Evolutionary conservation across 352 stramenopile species (phyloP), one percentile per base, ranked within the genome.

Genomic region (Pilasporangium apinafurcum): DNA sequence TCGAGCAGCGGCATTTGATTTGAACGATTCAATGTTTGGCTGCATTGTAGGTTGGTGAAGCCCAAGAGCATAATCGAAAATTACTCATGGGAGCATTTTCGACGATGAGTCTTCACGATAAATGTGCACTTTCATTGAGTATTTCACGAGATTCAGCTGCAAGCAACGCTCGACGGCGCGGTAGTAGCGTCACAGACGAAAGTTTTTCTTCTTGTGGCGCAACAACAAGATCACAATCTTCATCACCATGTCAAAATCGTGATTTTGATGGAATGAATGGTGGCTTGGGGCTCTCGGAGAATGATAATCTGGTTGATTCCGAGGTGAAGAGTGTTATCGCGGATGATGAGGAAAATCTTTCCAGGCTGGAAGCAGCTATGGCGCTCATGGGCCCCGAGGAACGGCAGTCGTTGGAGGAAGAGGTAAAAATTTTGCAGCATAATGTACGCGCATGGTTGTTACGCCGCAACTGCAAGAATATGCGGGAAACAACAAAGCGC

Each of bases 401-500:
- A 53, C 67, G 68, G 17, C 60, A 88, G 35, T 88, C 73, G 7
- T 58, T 96, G 8, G 83, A 95, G 55, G 82, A 92, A 26, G 86
- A 96, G 51, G 83, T 85, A 16, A 82, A 65, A 27, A 67, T 95
- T 13, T 70, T 96, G 26, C 83, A 95, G 51, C 67, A 84, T 41
- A 95, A 95, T 36, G 80, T 96, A 16, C 75, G 82, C 0, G 68
- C 68, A 7, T 96, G 87, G 87, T 42, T 96, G 26, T 66, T 96
- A 16, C 83, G 85, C 17, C 77, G 85, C 21, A 95, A 94, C 50
- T 96, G 85, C 48, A 78, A 77, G 20, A 87, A 84, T 42, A 90
- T 96, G 75, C 75, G 83, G 16, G 83, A 95, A 39, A 85, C 86
- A 17, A 92, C 86, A 24, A 85, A 84, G 40, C 65, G 73, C 24